A percentile compares a stretch with the other conserved stretches of the same genome.
Evolutionary conservation across 2,329 filamentous ascomycete genomes (phyloP).

Genomic region (Colletotrichum aenigma): DNA sequence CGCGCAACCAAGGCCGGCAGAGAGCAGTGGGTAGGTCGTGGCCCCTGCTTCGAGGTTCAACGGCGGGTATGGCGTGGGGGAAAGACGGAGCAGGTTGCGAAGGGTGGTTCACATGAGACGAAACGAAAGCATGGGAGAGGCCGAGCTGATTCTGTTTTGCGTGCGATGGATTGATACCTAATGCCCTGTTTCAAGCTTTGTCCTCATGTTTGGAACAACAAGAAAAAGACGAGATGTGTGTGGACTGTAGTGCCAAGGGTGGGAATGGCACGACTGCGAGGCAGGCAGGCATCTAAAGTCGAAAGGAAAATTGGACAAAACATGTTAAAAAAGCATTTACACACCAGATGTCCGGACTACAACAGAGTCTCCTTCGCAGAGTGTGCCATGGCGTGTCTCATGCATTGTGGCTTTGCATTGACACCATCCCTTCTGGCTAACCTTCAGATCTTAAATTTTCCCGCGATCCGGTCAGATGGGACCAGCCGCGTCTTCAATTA

Average conservation of each 20-base stretch:
- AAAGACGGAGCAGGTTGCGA: background rate
- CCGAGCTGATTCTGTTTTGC: constrained; percentile 1
- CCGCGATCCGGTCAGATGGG: background rate
- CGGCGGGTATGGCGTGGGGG: background rate
- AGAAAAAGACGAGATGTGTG: background rate
- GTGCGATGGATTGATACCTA: constrained; percentile 12
- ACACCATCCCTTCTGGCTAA: background rate
- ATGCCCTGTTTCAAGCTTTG: constrained; percentile 15
- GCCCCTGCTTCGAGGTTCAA: background rate
- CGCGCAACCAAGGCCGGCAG: background rate
- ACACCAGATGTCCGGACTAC: background rate
- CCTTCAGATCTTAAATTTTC: background rate
- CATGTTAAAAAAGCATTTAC: background rate
- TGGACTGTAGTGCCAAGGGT: background rate
- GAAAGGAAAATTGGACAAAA: constrained; percentile 6
- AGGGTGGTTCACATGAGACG: constrained; percentile 7
- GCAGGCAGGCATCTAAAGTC: background rate
- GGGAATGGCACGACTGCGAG: background rate
- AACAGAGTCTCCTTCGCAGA: background rate
- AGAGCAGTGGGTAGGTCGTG: background rate
- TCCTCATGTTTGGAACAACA: constrained; percentile 4
- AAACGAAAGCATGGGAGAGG: constrained; percentile 16
- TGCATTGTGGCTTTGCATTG: background rate
- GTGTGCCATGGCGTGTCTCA: background rate
- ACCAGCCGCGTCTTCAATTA: background rate